Evolutionary conservation across 257 asterid genomes (phyloP).

Genomic region (Primulina eburnea): DNA sequence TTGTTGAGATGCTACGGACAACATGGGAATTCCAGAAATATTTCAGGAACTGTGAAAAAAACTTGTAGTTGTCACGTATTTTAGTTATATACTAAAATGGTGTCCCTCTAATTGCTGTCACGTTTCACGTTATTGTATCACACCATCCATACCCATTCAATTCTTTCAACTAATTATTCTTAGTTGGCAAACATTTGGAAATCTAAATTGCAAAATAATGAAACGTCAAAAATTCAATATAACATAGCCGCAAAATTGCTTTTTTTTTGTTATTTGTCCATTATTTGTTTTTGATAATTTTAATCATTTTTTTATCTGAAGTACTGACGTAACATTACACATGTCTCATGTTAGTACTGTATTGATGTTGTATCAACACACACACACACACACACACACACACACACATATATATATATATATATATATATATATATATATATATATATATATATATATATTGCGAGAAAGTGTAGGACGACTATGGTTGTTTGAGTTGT

Average conservation of each 20-base stretch:
- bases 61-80: background rate
- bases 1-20: background rate
- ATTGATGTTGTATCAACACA: too few relatives aligned
- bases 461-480: background rate
- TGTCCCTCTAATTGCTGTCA: background rate
- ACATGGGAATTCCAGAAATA: background rate
- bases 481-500: background rate
- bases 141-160: background rate
- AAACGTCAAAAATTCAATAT: too few relatives aligned
- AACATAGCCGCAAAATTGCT: too few relatives aligned
- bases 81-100: background rate
- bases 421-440: too few relatives aligned
- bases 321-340: too few relatives aligned
- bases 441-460: too few relatives aligned
- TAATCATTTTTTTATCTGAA: too few relatives aligned
- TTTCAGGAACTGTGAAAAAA: background rate
- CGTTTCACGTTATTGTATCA: background rate
- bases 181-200: background rate
- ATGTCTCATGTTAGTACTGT: too few relatives aligned
- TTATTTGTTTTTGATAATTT: too few relatives aligned
- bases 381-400: too few relatives aligned
- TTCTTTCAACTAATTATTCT: background rate
- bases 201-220: background rate
- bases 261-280: too few relatives aligned
- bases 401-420: too few relatives aligned